Conservation (phyloP, 2,329 filamentous ascomycete species). For the Aspergillus sp. region DNA sequence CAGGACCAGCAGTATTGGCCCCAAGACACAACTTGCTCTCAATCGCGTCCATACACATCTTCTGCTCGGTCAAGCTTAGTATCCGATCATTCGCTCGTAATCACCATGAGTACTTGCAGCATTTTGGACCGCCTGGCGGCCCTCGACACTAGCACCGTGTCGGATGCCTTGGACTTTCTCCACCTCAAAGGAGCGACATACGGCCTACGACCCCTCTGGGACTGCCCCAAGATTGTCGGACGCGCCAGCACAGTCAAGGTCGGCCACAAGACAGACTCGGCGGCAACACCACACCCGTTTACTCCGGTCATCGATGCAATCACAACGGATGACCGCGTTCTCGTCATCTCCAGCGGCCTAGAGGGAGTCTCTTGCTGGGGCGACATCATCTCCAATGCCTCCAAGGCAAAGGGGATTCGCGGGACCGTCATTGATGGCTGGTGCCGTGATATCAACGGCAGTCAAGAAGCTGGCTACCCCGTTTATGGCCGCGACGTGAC, state of each 20-base stretch:
- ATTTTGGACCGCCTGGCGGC: constrained; percentile 16
- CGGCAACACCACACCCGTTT: not conserved
- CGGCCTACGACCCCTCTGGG: constrained; percentile 28
- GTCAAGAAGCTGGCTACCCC: constrained; percentile 37
- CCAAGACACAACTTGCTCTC: too few species aligned
- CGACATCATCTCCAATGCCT: constrained; percentile 29
- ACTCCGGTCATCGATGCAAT: constrained; percentile 12
- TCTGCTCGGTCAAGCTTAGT: too few species aligned
- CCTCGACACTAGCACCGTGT: constrained; percentile 31
- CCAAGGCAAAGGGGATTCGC: constrained; percentile 31
- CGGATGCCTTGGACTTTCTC: constrained; percentile 31
- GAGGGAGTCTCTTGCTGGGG: constrained; percentile 31
- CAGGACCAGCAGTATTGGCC: too few species aligned
- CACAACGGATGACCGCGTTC: constrained; percentile 25
- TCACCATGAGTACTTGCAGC: too few species aligned
- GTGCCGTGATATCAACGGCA: constrained; percentile 41
- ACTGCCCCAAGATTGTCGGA: constrained; percentile 30
- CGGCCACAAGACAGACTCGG: constrained; percentile 15
- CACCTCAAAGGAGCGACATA: constrained; percentile 27
- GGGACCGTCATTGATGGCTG: constrained; percentile 40
- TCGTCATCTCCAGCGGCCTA: constrained; percentile 26
- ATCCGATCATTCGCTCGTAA: too few species aligned
- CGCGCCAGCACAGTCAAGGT: constrained; percentile 29
- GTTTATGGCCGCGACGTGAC: constrained; percentile 39
- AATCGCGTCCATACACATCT: too few species aligned